Evolutionary conservation across 2,329 filamentous ascomycete genomes (phyloP).

Genomic region (Pochonia chlamydosporia): DNA sequence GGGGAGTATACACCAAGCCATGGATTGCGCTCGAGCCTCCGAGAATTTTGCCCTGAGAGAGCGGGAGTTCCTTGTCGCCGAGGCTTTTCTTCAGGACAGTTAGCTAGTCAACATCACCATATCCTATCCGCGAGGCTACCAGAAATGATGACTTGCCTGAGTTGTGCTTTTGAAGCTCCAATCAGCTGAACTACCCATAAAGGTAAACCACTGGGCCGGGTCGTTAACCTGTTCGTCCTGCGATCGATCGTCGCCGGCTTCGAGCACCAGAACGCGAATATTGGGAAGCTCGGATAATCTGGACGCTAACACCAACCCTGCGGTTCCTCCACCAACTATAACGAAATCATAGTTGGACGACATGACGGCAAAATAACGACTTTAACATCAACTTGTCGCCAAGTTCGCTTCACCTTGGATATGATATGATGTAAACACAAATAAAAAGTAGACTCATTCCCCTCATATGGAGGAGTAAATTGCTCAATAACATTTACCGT

Average conservation of each 20-base stretch:
- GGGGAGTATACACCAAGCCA: slow-evolving; percentile 34
- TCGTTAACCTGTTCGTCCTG: slow-evolving; percentile 11
- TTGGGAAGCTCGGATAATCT: slow-evolving; percentile 18
- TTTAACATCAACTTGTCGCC: too few species aligned
- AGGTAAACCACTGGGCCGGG: slow-evolving; percentile 6
- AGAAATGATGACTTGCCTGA: too few species aligned
- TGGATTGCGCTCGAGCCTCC: slow-evolving; percentile 51
- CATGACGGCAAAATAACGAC: too few species aligned
- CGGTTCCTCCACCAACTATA: slow-evolving; percentile 20
- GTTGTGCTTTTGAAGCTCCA: slow-evolving; percentile 17
- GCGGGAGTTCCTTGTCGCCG: slow-evolving; percentile 13
- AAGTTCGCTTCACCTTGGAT: too few species aligned
- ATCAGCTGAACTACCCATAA: neutral
- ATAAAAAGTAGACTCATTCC: too few species aligned
- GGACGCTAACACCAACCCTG: slow-evolving; percentile 20
- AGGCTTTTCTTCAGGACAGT: too few species aligned
- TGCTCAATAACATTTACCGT: too few species aligned
- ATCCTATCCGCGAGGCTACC: too few species aligned
- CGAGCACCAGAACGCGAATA: slow-evolving; percentile 19
- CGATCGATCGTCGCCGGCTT: slow-evolving; percentile 15
- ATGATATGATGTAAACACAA: too few species aligned
- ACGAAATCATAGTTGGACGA: slow-evolving; percentile 24
- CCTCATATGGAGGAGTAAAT: too few species aligned
- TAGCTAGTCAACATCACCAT: too few species aligned
- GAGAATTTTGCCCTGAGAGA: slow-evolving; percentile 45